Conservation (phyloP, 2,329 filamentous ascomycete species). For the Hymenoscyphus scutula region DNA sequence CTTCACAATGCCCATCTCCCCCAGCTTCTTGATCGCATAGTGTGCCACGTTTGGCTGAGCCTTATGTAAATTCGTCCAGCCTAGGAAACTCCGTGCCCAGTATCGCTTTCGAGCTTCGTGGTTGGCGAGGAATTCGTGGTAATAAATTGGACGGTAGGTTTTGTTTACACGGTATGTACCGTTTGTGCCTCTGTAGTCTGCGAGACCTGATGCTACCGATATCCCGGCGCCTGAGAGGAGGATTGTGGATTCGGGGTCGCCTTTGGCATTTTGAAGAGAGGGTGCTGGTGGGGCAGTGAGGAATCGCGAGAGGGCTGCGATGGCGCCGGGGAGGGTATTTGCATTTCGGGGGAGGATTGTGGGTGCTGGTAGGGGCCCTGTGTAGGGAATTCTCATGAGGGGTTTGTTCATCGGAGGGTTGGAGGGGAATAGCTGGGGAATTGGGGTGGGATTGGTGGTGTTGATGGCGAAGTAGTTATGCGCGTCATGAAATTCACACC, state of each 20-base stretch:
- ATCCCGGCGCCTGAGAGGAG: slow-evolving; percentile 83
- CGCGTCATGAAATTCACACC: too few species aligned
- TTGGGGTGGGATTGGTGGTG: neutral
- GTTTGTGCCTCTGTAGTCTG: slow-evolving; percentile 85
- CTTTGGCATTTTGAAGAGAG: slow-evolving; percentile 41
- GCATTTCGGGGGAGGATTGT: slow-evolving; percentile 72
- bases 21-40: slow-evolving; percentile 71
- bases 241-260: slow-evolving; percentile 49
- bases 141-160: slow-evolving; percentile 87
- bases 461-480: too few species aligned
- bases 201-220: slow-evolving; percentile 86
- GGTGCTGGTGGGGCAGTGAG: slow-evolving; percentile 59
- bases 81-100: slow-evolving; percentile 92
- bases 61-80: slow-evolving; percentile 78
- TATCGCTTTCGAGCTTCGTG: slow-evolving; percentile 90
- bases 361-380: slow-evolving; percentile 73
- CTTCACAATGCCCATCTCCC: slow-evolving; percentile 67
- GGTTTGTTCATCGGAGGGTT: slow-evolving; percentile 59
- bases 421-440: neutral
- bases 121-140: slow-evolving; percentile 77
- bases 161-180: slow-evolving; percentile 94
- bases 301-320: slow-evolving; percentile 75
- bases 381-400: slow-evolving; percentile 86
- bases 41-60: slow-evolving; percentile 81
- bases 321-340: slow-evolving; percentile 65